Percentiles rank a stretch among this genome's conserved stretches.
These are phyloP conservation scores for Diutina scorzettiae DNA, from an alignment of 1,139 yeast species.

Conservation along the genomic window DNA sequence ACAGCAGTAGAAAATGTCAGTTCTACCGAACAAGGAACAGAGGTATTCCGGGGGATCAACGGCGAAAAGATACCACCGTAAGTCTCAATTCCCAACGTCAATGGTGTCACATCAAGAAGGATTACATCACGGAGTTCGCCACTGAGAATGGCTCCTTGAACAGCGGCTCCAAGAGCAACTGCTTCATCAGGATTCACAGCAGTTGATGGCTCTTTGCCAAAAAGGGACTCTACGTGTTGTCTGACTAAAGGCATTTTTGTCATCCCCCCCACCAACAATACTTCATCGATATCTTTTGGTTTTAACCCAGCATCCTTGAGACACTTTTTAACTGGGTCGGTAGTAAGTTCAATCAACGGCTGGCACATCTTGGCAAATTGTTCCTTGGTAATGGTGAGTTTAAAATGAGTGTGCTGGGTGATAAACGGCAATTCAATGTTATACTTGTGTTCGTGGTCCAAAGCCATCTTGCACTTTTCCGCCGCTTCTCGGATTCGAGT, in stretches of 20 bases:
- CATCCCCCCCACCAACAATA: slow-evolving; percentile 75
- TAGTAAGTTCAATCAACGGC: slow-evolving; percentile 47
- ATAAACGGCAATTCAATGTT: slow-evolving; percentile 57
- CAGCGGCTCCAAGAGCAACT: slow-evolving; percentile 77
- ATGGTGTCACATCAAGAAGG: slow-evolving; percentile 65
- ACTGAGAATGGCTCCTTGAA: slow-evolving; percentile 67
- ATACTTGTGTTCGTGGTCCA: slow-evolving; percentile 48
- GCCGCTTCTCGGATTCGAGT: slow-evolving; percentile 67
- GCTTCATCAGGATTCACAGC: slow-evolving; percentile 77
- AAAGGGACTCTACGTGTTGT: slow-evolving; percentile 41
- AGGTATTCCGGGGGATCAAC: slow-evolving; percentile 62
- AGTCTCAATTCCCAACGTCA: slow-evolving; percentile 71
- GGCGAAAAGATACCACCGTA: slow-evolving; percentile 76
- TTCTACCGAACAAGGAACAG: slow-evolving; percentile 61
- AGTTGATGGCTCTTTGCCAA: slow-evolving; percentile 47
- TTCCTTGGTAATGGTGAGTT: slow-evolving; percentile 42
- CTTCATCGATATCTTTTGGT: slow-evolving; percentile 53
- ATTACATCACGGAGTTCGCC: slow-evolving; percentile 66
- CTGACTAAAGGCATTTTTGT: slow-evolving; percentile 74
- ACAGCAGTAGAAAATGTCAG: slow-evolving; percentile 73
- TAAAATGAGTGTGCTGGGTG: slow-evolving; percentile 36
- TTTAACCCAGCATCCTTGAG: slow-evolving; percentile 58
- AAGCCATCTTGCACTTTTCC: slow-evolving; percentile 57
- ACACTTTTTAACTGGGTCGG: slow-evolving; percentile 56
- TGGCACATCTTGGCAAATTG: slow-evolving; percentile 53